phyloP scores from a whole-genome alignment of 1,284 basidiomycete species.

The Laetiporus sulphureus region DNA sequence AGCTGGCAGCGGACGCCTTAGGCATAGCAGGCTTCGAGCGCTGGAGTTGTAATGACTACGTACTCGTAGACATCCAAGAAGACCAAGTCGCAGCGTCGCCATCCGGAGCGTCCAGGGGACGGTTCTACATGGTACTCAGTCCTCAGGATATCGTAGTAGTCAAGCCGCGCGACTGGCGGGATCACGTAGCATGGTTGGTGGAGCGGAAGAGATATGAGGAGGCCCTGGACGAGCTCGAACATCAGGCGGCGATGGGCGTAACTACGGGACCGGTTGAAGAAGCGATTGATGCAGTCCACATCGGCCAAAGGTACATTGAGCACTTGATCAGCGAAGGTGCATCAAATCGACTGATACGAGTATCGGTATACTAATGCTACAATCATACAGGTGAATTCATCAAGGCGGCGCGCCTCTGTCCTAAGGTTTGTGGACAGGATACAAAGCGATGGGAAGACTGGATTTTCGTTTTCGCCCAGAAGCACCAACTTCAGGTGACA shows the following conservation, averaged over 20 bases:
- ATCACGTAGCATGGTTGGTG: constrained; percentile 92
- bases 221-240: constrained; percentile 82
- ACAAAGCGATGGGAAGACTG: constrained; percentile 88
- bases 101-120: constrained; percentile 30
- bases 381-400: constrained; percentile 57
- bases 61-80: constrained; percentile 44
- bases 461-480: constrained; percentile 89
- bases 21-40: constrained; percentile 73
- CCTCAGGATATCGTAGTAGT: constrained; percentile 86
- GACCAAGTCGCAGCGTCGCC: constrained; percentile 14
- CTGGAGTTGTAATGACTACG: constrained; percentile 93
- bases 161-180: constrained; percentile 78
- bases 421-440: constrained; percentile 82
- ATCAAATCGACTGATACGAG: constrained; percentile 9
- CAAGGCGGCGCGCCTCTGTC: constrained; percentile 82
- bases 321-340: constrained; percentile 72
- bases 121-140: constrained; percentile 75
- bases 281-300: constrained; percentile 60
- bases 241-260: constrained; percentile 31
- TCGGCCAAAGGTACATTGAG: constrained; percentile 81
- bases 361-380: constrained; percentile 2
- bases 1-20: constrained; percentile 83
- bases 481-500: constrained; percentile 69
- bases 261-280: constrained; percentile 25
- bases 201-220: constrained; percentile 85